Conservation (phyloP, 768 basidiomycete species). For the Hygrocybe punicea region DNA sequence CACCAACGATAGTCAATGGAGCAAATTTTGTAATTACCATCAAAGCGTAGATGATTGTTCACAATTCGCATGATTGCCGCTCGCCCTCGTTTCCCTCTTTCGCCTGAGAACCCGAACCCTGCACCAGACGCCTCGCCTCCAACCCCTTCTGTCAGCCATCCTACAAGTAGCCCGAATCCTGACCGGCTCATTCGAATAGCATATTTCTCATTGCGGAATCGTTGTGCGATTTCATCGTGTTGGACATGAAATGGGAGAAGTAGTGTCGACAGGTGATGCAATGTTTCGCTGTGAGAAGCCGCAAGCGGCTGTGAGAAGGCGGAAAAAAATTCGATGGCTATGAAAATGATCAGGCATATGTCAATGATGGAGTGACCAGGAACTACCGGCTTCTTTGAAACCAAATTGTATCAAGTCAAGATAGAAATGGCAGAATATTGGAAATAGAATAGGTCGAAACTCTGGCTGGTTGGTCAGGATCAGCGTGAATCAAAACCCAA, state of each 20-base stretch:
- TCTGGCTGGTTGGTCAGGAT: conserved; percentile 61
- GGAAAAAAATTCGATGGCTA: conserved; percentile 73
- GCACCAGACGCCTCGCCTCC: conserved; percentile 81
- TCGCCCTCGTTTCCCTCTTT: conserved; percentile 79
- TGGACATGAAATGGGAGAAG: conserved; percentile 81
- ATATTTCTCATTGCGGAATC: conserved; percentile 89
- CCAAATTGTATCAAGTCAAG: conserved; percentile 89
- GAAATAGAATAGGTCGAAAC: conserved; percentile 88
- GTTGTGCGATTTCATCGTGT: conserved; percentile 75
- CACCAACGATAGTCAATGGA: background rate
- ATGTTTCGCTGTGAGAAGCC: conserved; percentile 58
- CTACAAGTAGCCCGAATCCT: conserved; percentile 85
- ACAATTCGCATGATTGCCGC: conserved; percentile 91
- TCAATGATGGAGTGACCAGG: background rate
- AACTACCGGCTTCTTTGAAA: conserved; percentile 83
- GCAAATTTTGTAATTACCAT: conserved; percentile 52
- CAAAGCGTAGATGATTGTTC: conserved; percentile 87
- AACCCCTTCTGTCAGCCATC: conserved; percentile 93
- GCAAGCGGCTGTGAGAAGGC: conserved; percentile 67
- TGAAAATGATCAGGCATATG: conserved; percentile 13
- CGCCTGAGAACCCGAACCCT: conserved; percentile 75
- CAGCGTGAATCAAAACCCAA: conserved; percentile 3
- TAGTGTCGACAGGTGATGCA: conserved; percentile 78
- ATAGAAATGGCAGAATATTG: conserved; percentile 97
- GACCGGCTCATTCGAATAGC: conserved; percentile 85